Evolutionary conservation across 345 rosid species (phyloP).

Genomic region (Salix viminalis): DNA sequence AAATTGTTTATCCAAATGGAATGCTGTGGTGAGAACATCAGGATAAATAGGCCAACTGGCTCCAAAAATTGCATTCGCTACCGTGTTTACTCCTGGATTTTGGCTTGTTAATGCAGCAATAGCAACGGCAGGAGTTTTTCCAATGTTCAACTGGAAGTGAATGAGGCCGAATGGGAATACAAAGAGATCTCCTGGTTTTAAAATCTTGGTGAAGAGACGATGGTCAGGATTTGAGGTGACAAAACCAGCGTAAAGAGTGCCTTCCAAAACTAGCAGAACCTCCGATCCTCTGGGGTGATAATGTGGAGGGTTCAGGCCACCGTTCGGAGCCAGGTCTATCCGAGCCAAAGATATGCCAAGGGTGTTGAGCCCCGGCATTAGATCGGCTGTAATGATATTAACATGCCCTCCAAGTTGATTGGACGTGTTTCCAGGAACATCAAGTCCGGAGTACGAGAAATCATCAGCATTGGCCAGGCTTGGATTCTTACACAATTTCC

Average conservation of each 20-base stretch:
- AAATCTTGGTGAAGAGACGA: slow-evolving; percentile 2
- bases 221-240: slow-evolving; percentile 15
- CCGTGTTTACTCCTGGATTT: slow-evolving; percentile 12
- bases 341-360: not conserved
- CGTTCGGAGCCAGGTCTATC: not conserved
- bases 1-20: slow-evolving; percentile 6
- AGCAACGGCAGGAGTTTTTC: slow-evolving; percentile 8
- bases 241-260: slow-evolving; percentile 7
- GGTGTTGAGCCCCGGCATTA: not conserved
- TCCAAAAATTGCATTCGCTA: slow-evolving; percentile 15
- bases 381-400: not conserved
- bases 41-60: not conserved
- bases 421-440: not conserved
- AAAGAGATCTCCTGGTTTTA: slow-evolving; percentile 16
- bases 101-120: slow-evolving; percentile 16
- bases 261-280: slow-evolving; percentile 8
- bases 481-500: too few relatives aligned
- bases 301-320: slow-evolving; percentile 21
- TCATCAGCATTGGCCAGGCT: not conserved
- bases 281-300: slow-evolving; percentile 19
- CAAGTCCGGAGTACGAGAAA: not conserved
- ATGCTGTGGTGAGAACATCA: slow-evolving; percentile 17
- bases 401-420: not conserved
- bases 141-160: slow-evolving; percentile 8
- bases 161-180: slow-evolving; percentile 19